These are phyloP conservation scores for Debaryomyces sp. DNA, from an alignment of 1,139 yeast genomes.

Conservation along the genomic window DNA sequence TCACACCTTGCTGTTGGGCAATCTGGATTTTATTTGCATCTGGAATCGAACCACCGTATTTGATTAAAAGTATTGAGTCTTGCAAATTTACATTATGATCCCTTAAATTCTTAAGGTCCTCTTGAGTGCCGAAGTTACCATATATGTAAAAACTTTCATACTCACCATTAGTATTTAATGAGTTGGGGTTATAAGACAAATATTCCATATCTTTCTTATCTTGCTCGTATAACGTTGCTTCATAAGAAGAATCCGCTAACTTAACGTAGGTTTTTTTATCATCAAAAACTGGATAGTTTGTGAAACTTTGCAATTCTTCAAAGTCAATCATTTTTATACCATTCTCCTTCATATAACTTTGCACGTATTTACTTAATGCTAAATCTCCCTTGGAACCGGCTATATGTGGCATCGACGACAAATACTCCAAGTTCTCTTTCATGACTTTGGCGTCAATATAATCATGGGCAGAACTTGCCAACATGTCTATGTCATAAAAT, in stretches of 20 bases:
- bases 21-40: conserved; percentile 40
- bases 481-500: conserved; percentile 59
- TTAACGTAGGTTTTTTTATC: conserved; percentile 31
- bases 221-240: conserved; percentile 41
- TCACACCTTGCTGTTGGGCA: conserved; percentile 35
- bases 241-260: conserved; percentile 36
- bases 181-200: conserved; percentile 69
- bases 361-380: conserved; percentile 66
- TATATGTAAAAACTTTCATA: conserved; percentile 59
- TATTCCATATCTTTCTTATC: conserved; percentile 37
- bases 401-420: conserved; percentile 82
- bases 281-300: conserved; percentile 53
- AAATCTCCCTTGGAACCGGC: conserved; percentile 89
- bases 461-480: conserved; percentile 50
- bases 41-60: conserved; percentile 55
- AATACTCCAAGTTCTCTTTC: conserved; percentile 71
- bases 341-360: conserved; percentile 57
- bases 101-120: conserved; percentile 54
- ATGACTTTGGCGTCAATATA: conserved; percentile 60
- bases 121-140: conserved; percentile 60
- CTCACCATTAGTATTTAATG: conserved; percentile 48
- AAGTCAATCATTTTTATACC: conserved; percentile 57
- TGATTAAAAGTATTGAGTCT: conserved; percentile 58
- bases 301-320: conserved; percentile 52
- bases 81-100: conserved; percentile 36